Evolutionary conservation across 768 basidiomycete species (phyloP), one percentile per base, ranked within the genome.

Genomic region (Suillus ampliporus): DNA sequence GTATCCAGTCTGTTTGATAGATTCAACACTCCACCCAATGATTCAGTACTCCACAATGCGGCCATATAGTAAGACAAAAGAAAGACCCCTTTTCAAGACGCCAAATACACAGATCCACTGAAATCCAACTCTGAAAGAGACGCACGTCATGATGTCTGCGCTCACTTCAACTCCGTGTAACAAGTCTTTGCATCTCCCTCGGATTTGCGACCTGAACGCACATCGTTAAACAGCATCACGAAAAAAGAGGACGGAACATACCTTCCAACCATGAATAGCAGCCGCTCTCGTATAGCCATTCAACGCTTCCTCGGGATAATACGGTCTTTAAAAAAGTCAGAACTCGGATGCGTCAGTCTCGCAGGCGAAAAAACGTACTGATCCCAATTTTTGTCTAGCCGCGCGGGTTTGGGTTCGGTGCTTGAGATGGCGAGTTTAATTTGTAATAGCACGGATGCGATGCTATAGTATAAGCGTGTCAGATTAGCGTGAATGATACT

Each of bases 371-470:
- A 4, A 7, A 47, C 61, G 63, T 79, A 80, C 87, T 67, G 71
- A 51, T 84, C 68, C 85, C 86, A 89, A 64, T 83, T 75, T 3
- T 58, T 4, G 31, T 84, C 80, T 51, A 91, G 76, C 43, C 88
- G 79, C 2, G 88, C 89, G 15, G 88, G 89, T 15, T 78, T 74
- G 0, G 89, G 89, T 13, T 89, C 87, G 3, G 86, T 76, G 65
- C 88, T 89, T 0, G 87, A 89, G 34, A 91, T 84, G 1, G 89
- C 89, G 43, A 90, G 77, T 64, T 82, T 87, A 66, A 91, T 89
- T 72, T 90, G 88, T 62, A 89, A 76, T 7, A 89, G 76, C 11
- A 83, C 71, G 8, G 80, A 75, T 4, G 80, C 72, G 35, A 82
- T 76, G 60, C 79, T 80, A 51, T 3, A 21, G 34, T 80, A 51